Evolutionary conservation across 2,329 filamentous ascomycete genomes (phyloP), one percentile per base, ranked within the genome.

Genomic region (Hypoxylon sp.): DNA sequence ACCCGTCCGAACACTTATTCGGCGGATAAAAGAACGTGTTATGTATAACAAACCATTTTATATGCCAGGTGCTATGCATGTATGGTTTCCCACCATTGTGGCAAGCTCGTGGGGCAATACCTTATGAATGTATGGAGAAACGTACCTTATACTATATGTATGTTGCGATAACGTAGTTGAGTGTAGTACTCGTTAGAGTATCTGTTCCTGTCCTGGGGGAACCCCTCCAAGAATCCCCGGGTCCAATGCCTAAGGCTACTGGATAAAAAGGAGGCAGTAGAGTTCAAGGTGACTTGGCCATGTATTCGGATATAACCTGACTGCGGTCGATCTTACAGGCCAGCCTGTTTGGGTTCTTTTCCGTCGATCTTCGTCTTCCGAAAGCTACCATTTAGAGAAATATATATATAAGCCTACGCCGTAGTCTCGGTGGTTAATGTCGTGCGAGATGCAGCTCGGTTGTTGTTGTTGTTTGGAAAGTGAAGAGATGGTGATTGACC

Each of bases 91-190:
- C 58, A 48, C 26, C 37, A 24, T 22, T 57, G 35, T 46, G 39
- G 47, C 59, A 64, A 64, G 35, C 46, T 70, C 51, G 58, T 42
- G 55, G 58, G 58, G 62, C 26, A 58, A 37, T 31, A 13, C 37
- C 47, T 47, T 26, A 53, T 44, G 37, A 29, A 2, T 47, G 46
- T 56, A 50, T 51, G 51, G 52, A 50, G 33, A 50, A 22, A 70
- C 67, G 52, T 70, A 70, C 67, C 64, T 70, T 50, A 31, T 56
- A 33, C 22, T 63, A 44, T 46, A 54, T 58, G n/a, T 46, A 54
- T 58, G n/a, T 61, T 31, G 31, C 26, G 51, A 46, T 26, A 35
- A 24, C 26, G 44, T 52, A 48, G 42, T 51, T 29, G 46, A 59
- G 48, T 50, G 48, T 13, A 44, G 19, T 47, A 50, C 29, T 46